Percentiles rank a stretch among this genome's conserved stretches.
Evolutionary conservation across 1,284 basidiomycete species (phyloP).

Genomic region (Porodaedalea pini): DNA sequence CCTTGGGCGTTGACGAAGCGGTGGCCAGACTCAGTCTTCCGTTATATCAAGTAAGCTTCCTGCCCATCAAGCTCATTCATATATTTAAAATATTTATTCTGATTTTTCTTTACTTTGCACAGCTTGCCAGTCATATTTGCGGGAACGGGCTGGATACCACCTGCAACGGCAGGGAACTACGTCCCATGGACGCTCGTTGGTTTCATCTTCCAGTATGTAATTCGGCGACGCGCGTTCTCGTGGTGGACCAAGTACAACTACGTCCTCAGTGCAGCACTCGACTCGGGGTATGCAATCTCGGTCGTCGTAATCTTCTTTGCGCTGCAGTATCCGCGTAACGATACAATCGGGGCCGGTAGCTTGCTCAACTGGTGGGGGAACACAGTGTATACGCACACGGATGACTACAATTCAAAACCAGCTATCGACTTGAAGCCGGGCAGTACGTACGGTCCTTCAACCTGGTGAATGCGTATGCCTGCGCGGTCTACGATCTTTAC

Average conservation of each 20-base stretch:
- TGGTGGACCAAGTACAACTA: slow-evolving; percentile 47
- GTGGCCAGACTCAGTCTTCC: slow-evolving; percentile 43
- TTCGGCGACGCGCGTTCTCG: slow-evolving; percentile 39
- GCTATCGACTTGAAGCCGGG: background rate
- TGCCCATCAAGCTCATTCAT: background rate
- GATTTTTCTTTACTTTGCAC: background rate
- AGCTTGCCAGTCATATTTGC: slow-evolving; percentile 52
- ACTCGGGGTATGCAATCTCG: slow-evolving; percentile 30
- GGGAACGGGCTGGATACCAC: slow-evolving; percentile 51
- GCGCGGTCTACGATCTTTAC: background rate
- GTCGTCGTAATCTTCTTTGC: slow-evolving; percentile 30
- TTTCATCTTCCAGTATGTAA: slow-evolving; percentile 44
- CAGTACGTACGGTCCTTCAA: background rate
- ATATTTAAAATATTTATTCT: background rate
- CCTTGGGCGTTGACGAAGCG: slow-evolving; percentile 37
- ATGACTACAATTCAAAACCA: slow-evolving; percentile 13
- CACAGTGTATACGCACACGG: slow-evolving; percentile 23
- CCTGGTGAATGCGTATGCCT: background rate
- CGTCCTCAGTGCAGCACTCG: slow-evolving; percentile 30
- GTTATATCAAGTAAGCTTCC: slow-evolving; percentile 42
- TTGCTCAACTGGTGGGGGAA: slow-evolving; percentile 31
- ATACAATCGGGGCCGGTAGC: slow-evolving; percentile 25
- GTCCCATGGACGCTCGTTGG: slow-evolving; percentile 37
- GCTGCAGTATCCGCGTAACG: slow-evolving; percentile 28
- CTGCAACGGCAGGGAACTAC: slow-evolving; percentile 43